Percentiles rank a stretch among this genome's conserved stretches.
These are phyloP conservation scores for Tylopilus balloui DNA, from an alignment of 768 basidiomycete genomes.

Conservation along the genomic window DNA sequence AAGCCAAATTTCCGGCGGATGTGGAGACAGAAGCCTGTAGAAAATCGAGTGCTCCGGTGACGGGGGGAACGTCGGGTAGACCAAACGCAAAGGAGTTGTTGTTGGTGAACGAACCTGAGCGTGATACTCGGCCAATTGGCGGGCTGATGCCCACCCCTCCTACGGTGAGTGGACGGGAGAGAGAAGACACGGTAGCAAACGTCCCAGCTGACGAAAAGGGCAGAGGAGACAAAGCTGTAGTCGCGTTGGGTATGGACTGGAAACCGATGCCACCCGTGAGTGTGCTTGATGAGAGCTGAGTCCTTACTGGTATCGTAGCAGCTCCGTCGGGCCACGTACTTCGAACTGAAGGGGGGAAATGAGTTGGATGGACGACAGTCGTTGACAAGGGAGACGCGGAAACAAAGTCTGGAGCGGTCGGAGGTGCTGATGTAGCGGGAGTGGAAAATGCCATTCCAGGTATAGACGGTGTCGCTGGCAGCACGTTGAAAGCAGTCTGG, in stretches of 20 bases:
- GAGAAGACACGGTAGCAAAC: conserved; percentile 28
- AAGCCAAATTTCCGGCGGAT: conserved; percentile 4
- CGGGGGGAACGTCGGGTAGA: conserved; percentile 29
- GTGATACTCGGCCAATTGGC: conserved; percentile 50
- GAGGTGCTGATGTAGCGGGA: conserved; percentile 17
- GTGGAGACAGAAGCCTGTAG: conserved; percentile 21
- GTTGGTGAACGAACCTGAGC: conserved; percentile 53
- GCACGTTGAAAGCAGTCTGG: conserved; percentile 21
- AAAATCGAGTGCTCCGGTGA: conserved; percentile 29
- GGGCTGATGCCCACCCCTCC: conserved; percentile 29
- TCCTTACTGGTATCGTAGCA: conserved; percentile 24
- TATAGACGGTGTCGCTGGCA: conserved; percentile 17
- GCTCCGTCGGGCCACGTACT: conserved; percentile 31
- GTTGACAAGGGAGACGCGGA: conserved; percentile 21
- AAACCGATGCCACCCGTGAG: conserved; percentile 25
- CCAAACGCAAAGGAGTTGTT: conserved; percentile 39
- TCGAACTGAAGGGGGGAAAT: conserved; percentile 26
- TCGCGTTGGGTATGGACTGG: conserved; percentile 33
- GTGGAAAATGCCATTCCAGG: conserved; percentile 20
- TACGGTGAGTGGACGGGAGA: conserved; percentile 18
- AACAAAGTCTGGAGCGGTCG: conserved; percentile 21
- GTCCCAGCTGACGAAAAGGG: conserved; percentile 30
- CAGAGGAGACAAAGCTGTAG: conserved; percentile 27
- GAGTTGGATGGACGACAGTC: conserved; percentile 18
- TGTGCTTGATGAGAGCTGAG: conserved; percentile 31